Conservation (phyloP, 129 eudicot species). For the Artemisia tridentata region DNA sequence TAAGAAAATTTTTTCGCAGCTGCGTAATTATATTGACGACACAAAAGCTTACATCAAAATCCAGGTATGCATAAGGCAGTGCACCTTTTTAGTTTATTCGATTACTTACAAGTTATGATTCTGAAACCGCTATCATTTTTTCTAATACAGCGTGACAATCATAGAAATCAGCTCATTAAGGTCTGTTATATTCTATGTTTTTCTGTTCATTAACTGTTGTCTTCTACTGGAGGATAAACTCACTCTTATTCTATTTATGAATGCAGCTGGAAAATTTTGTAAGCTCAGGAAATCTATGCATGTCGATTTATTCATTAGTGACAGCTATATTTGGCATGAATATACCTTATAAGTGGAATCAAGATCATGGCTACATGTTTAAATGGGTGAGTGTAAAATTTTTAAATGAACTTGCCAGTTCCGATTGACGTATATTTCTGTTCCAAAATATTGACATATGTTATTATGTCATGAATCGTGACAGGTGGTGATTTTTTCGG, state of each 20-base stretch:
- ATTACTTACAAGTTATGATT: not conserved
- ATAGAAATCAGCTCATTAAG: slow-evolving; percentile 94
- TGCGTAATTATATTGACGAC: slow-evolving; percentile 80
- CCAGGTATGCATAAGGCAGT: slow-evolving; percentile 42
- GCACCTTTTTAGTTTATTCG: not conserved
- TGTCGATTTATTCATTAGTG: slow-evolving; percentile 61
- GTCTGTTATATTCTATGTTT: too few relatives aligned
- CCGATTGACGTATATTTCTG: not conserved
- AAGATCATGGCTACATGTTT: slow-evolving; percentile 62
- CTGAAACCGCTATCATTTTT: not conserved
- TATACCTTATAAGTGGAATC: slow-evolving; percentile 79
- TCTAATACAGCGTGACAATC: slow-evolving; percentile 76
- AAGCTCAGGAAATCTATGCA: slow-evolving; percentile 67
- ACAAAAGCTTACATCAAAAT: slow-evolving; percentile 88
- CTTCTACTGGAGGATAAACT: too few relatives aligned
- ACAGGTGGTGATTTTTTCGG: slow-evolving; percentile 64
- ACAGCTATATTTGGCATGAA: slow-evolving; percentile 84
- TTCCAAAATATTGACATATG: not conserved
- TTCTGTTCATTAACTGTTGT: not conserved
- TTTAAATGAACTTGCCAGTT: not conserved
- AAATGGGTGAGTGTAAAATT: slow-evolving; percentile 70
- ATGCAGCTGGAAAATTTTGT: slow-evolving; percentile 79
- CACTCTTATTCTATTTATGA: slow-evolving; percentile 2
- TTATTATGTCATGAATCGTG: slow-evolving; percentile 2
- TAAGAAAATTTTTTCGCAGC: slow-evolving; percentile 38